These are phyloP conservation scores for Podochytrium sp. DNA, from an alignment of 192 early-diverging fungal genomes.

Conservation along the genomic window DNA sequence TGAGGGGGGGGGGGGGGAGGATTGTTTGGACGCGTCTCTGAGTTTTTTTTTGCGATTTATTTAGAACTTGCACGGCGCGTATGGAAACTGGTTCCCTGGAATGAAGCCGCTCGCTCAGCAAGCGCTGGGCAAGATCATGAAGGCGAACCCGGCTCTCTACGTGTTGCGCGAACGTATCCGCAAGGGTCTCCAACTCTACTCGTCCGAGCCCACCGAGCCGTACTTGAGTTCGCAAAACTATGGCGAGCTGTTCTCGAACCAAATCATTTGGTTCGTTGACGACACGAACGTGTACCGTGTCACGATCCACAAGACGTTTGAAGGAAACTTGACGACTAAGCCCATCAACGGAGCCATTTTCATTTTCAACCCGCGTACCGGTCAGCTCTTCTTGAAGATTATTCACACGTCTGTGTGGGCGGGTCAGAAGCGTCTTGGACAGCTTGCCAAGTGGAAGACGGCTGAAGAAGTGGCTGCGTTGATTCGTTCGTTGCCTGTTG, in stretches of 20 bases:
- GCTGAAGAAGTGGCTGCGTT: slow-evolving; percentile 99
- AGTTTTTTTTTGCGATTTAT: not conserved
- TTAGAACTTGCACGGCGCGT: slow-evolving; percentile 70
- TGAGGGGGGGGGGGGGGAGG: too few relatives aligned
- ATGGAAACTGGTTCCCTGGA: slow-evolving; percentile 98
- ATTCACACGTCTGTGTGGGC: slow-evolving; percentile 99
- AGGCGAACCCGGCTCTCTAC: slow-evolving; percentile 96
- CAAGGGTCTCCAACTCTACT: slow-evolving; percentile 98
- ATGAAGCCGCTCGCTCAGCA: slow-evolving; percentile 98
- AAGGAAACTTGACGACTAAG: slow-evolving; percentile 99
- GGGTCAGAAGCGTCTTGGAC: slow-evolving; percentile 98
- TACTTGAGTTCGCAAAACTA: slow-evolving; percentile 90
- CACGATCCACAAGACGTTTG: slow-evolving; percentile 99
- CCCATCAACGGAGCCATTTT: slow-evolving; percentile 99
- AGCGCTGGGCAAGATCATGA: slow-evolving; percentile 99
- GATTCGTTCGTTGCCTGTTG: slow-evolving; percentile 96
- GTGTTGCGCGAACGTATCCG: slow-evolving; percentile 97
- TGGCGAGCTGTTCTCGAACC: slow-evolving; percentile 95
- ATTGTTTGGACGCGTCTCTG: not conserved
- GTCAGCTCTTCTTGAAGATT: slow-evolving; percentile 98
- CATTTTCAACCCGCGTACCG: slow-evolving; percentile 98
- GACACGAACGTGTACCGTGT: slow-evolving; percentile 99
- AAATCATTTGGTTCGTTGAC: slow-evolving; percentile 99
- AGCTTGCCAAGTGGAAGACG: slow-evolving; percentile 99
- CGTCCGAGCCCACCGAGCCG: slow-evolving; percentile 97